Conservation (phyloP, 495 filamentous ascomycete genomes). For the Neurospora discreta region DNA sequence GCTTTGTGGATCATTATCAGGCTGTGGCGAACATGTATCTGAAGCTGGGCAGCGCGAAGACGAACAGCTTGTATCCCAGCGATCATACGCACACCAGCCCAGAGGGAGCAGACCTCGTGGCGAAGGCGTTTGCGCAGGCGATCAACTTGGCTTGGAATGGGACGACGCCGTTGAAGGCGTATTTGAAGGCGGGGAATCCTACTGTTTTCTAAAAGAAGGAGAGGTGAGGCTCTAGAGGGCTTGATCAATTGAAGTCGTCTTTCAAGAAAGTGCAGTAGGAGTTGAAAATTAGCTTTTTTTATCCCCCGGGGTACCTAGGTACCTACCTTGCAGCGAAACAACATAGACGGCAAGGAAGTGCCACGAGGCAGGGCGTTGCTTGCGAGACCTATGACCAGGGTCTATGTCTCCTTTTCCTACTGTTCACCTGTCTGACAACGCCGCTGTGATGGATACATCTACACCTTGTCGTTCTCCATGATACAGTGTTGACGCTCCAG, state of each 20-base stretch:
- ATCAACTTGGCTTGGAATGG: slow-evolving; percentile 34
- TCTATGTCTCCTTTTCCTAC: neutral
- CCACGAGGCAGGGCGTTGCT: too few species aligned
- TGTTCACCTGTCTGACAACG: neutral
- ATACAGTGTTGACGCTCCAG: too few species aligned
- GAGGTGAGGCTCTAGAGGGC: too few species aligned
- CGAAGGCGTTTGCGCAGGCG: slow-evolving; percentile 52
- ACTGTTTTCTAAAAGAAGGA: slow-evolving; percentile 6
- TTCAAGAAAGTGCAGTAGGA: too few species aligned
- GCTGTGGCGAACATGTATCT: slow-evolving; percentile 44
- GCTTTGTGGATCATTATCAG: slow-evolving; percentile 52
- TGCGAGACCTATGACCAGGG: neutral
- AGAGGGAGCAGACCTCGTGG: slow-evolving; percentile 45
- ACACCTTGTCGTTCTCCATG: too few species aligned
- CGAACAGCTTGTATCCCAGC: slow-evolving; percentile 40
- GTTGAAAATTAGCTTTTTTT: neutral
- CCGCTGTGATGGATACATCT: too few species aligned
- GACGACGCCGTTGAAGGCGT: slow-evolving; percentile 19
- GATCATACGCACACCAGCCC: slow-evolving; percentile 59
- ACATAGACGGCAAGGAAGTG: neutral
- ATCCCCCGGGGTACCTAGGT: neutral
- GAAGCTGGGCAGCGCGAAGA: slow-evolving; percentile 34
- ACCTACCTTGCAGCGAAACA: neutral
- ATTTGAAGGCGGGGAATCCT: slow-evolving; percentile 11
- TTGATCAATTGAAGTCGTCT: too few species aligned